A percentile compares a stretch with the other conserved stretches of the same genome.
phyloP scores from a whole-genome alignment of 176 grass and related monocot species.

The Phoenix dactylifera region DNA sequence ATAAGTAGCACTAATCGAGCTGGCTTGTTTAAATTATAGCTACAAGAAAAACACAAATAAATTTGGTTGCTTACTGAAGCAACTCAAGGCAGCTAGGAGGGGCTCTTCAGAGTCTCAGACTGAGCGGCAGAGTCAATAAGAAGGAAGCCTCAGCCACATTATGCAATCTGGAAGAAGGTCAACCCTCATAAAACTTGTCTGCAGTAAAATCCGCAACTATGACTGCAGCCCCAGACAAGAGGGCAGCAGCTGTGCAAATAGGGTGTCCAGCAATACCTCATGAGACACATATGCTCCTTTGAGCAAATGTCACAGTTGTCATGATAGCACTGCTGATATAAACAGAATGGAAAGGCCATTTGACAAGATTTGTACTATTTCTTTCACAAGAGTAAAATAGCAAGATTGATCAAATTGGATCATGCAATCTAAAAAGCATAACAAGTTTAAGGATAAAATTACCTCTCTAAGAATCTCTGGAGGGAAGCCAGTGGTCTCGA shows the following conservation, averaged over 20 bases:
- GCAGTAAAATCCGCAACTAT: conserved; percentile 52
- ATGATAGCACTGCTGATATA: conserved; percentile 5
- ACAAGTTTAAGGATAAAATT: conserved; percentile 26
- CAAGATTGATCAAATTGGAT: no score
- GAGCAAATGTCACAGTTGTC: conserved; percentile 17
- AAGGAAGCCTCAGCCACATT: conserved; percentile 69
- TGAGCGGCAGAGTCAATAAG: conserved; percentile 77
- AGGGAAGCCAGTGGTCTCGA: conserved; percentile 84
- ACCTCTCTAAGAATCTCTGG: conserved; percentile 96
- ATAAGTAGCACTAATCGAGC: no score
- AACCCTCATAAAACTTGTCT: conserved; percentile 62
- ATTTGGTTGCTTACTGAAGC: conserved; percentile 92
- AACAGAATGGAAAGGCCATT: not conserved
- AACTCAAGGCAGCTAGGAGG: conserved; percentile 52
- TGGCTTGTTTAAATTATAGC: not conserved
- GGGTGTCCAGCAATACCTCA: conserved; percentile 27
- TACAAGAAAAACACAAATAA: conserved; percentile 53
- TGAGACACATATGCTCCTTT: conserved; percentile 28
- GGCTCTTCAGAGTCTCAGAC: conserved; percentile 49
- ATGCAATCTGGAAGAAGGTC: conserved; percentile 60
- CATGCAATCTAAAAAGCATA: no score
- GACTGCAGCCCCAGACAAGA: conserved; percentile 42
- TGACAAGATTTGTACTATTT: not conserved
- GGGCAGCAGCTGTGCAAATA: conserved; percentile 34
- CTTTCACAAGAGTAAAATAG: not conserved